Evolutionary conservation across 2,329 filamentous ascomycete species (phyloP).

Genomic region (Fusarium nygamai): DNA sequence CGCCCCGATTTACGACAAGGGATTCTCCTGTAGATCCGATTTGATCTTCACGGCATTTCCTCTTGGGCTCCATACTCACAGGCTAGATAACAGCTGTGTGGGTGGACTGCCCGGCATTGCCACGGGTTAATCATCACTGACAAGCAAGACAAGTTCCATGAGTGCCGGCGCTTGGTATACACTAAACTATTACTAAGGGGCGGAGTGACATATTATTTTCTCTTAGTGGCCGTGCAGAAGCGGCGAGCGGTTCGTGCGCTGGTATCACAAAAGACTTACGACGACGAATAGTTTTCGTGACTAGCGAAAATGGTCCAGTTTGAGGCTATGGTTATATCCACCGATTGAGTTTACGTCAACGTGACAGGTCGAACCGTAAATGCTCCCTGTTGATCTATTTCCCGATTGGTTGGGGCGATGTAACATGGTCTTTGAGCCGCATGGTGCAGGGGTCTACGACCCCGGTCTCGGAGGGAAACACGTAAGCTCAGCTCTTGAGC

Average conservation of each 20-base stretch:
- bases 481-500: neutral
- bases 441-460: neutral
- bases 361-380: neutral
- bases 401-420: neutral
- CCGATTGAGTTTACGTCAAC: neutral
- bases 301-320: neutral
- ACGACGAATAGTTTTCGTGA: neutral
- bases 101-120: neutral
- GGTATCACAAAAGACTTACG: neutral
- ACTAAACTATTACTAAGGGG: neutral
- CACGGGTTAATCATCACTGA: neutral
- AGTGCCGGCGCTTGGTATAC: neutral
- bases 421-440: neutral
- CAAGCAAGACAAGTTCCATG: neutral
- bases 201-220: neutral
- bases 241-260: neutral
- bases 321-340: neutral
- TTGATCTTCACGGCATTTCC: neutral
- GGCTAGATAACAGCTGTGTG: neutral
- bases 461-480: neutral
- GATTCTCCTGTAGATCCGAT: slow-evolving; percentile 2
- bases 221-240: neutral
- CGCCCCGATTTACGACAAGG: neutral
- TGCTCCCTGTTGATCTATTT: neutral
- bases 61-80: neutral